Conservation (phyloP, 1,284 basidiomycete genomes). For the Volvariella surrecta region DNA sequence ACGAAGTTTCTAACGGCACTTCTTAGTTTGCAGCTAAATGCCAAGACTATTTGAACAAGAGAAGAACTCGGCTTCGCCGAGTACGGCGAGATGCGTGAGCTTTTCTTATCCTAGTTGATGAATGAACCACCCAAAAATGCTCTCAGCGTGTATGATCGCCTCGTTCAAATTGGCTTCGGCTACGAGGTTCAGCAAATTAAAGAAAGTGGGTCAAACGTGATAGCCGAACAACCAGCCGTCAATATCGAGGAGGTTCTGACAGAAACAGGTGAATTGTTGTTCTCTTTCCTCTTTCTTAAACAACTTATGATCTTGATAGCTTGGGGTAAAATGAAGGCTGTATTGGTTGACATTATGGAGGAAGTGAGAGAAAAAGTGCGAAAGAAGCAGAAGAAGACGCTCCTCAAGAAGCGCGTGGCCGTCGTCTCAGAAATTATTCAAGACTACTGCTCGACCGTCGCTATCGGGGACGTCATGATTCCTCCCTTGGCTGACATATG, state of each 20-base stretch:
- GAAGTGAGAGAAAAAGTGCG: conserved; percentile 4
- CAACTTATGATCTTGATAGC: background rate
- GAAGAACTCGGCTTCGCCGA: no score
- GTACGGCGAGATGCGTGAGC: no score
- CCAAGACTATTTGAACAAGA: no score
- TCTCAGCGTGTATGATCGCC: conserved; percentile 3
- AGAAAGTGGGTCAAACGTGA: conserved; percentile 2
- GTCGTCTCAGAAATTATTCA: conserved; percentile 3
- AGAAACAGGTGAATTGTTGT: conserved; percentile 2
- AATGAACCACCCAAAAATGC: background rate
- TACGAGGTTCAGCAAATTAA: conserved; percentile 5
- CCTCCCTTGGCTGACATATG: conserved; percentile 6
- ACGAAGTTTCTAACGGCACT: no score
- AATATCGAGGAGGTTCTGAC: conserved; percentile 3
- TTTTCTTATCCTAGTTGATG: background rate
- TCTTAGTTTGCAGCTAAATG: no score
- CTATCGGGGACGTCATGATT: background rate
- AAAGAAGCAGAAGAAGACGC: conserved; percentile 6
- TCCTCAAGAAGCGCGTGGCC: conserved; percentile 4
- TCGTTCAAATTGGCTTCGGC: conserved; percentile 5
- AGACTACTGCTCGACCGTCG: background rate
- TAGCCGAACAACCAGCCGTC: conserved; percentile 3
- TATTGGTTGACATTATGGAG: conserved; percentile 7
- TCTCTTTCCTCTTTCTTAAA: background rate
- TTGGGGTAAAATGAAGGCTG: conserved; percentile 5